Evolutionary conservation across 495 filamentous ascomycete species (phyloP), one percentile per base, ranked within the genome.

Genomic region (Hyaloscypha hepaticicola): DNA sequence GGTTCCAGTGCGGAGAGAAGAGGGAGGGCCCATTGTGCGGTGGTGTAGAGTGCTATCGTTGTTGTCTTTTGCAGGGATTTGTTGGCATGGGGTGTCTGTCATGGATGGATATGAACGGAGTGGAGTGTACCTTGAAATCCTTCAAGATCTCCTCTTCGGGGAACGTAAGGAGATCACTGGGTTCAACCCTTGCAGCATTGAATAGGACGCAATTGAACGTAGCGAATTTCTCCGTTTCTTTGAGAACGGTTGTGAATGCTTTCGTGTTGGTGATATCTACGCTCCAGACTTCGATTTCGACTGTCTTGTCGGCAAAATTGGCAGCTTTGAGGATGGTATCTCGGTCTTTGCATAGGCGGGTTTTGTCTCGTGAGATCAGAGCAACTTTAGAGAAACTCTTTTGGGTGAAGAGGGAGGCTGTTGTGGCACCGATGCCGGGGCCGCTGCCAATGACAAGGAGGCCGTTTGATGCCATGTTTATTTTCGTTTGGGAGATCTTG

Each of bases 371-470:
- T 3, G 77, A 74, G 28, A 81, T 66, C 19, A 79, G 70, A 26
- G 74, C 73, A 5, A 79, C 70, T 49, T 75, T 77, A 49, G 65
- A 67, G 66, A 75, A 79, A 31, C 74, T 67, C 33, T 76, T 70
- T 16, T 67, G 56, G 28, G 77, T 74, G 66, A 79, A 81, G 24
- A 72, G 61, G 0, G 70, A 33, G n/a, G 76, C 67, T 4, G 74
- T 69, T 38, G 73, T 60, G 51, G 71, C 68, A 33, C 77, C 77
- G 55, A 81, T 78, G 38, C 78, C 77, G 2, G 77, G 75, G 9
- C 77, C 78, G 19, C 75, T 71, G 61, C 78, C 78, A 62, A 81
- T 71, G 31, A 79, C 66, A 21, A 77, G 57, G 34, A 77, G 59
- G 67, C 26, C 24, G 50, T 53, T 26, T 8, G 50, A 53, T 11